phyloP scores from a whole-genome alignment of 2,329 filamentous ascomycete species.

The Beauveria australis region DNA sequence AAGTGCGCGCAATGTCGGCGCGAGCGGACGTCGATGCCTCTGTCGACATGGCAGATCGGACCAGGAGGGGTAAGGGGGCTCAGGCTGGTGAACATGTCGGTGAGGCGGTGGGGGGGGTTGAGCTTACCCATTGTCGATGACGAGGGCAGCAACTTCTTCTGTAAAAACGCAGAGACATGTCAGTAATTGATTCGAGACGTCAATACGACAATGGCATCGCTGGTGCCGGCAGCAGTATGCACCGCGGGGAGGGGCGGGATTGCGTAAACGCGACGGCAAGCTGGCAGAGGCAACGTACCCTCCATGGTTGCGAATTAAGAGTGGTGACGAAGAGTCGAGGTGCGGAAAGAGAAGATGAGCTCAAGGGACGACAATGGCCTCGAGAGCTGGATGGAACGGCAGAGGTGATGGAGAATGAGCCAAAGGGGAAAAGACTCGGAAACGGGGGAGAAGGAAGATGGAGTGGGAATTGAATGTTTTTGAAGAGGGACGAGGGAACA shows the following conservation, averaged over 20 bases:
- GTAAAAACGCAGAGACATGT: conserved; percentile 33
- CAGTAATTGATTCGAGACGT: conserved; percentile 26
- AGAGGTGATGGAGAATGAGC: conserved; percentile 13
- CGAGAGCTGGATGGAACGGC: conserved; percentile 12
- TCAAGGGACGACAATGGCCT: conserved; percentile 18
- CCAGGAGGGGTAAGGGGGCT: conserved; percentile 16
- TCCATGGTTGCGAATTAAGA: conserved; percentile 47
- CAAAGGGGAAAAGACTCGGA: conserved; percentile 10
- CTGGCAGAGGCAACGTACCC: conserved; percentile 34
- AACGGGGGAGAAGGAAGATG: conserved; percentile 6
- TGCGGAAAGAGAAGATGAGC: conserved; percentile 15
- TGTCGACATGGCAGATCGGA: conserved; percentile 2
- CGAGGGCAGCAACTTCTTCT: conserved; percentile 99
- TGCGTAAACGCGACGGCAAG: conserved; percentile 20
- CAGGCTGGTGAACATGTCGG: conserved; percentile 22
- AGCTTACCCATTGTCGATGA: conserved; percentile 99
- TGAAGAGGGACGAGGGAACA: conserved; percentile 5
- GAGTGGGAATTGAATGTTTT: conserved; percentile 13
- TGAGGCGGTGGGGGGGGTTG: conserved; percentile 27
- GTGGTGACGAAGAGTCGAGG: conserved; percentile 17
- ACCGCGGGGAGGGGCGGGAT: conserved; percentile 12
- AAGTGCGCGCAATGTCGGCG: background rate
- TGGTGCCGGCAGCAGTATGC: conserved; percentile 8
- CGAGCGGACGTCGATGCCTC: background rate
- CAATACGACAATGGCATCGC: conserved; percentile 12